These are phyloP conservation scores for Hemileccinum rubropunctum DNA, from an alignment of 768 basidiomycete genomes.

Conservation along the genomic window DNA sequence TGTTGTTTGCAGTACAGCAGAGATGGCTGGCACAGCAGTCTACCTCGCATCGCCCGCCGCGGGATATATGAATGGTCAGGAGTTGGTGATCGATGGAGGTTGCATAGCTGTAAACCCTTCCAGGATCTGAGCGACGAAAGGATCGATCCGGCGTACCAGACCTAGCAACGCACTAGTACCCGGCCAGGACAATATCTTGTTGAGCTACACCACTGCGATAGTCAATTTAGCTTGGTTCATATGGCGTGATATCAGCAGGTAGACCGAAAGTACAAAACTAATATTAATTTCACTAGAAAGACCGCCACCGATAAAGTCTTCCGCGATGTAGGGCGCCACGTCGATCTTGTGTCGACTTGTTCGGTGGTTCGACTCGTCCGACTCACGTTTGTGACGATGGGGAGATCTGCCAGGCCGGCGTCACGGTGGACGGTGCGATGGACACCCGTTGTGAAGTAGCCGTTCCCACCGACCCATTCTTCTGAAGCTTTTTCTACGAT, in stretches of 20 bases:
- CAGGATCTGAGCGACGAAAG: constrained; percentile 26
- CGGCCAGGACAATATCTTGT: no score
- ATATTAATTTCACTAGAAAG: no score
- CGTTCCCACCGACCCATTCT: constrained; percentile 68
- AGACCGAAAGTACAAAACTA: no score
- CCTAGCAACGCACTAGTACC: no score
- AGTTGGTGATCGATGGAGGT: constrained; percentile 75
- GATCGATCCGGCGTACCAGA: neutral
- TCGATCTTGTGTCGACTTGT: constrained; percentile 48
- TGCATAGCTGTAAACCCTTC: constrained; percentile 72
- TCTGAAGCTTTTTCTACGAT: constrained; percentile 63
- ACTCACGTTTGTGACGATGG: constrained; percentile 49
- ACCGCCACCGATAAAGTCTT: constrained; percentile 55
- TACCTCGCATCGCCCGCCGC: constrained; percentile 75
- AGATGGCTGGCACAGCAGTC: constrained; percentile 76
- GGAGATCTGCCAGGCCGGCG: constrained; percentile 54
- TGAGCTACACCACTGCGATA: no score
- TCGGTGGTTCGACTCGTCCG: no score
- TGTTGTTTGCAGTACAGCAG: constrained; percentile 47
- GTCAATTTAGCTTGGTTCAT: no score
- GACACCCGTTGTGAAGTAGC: constrained; percentile 71
- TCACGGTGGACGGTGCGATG: constrained; percentile 67
- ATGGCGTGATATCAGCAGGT: no score
- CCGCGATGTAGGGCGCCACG: constrained; percentile 53
- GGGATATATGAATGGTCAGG: constrained; percentile 74